Evolutionary conservation across 352 stramenopile genomes (phyloP).

Genomic region (Phytophthora chlamydospora): DNA sequence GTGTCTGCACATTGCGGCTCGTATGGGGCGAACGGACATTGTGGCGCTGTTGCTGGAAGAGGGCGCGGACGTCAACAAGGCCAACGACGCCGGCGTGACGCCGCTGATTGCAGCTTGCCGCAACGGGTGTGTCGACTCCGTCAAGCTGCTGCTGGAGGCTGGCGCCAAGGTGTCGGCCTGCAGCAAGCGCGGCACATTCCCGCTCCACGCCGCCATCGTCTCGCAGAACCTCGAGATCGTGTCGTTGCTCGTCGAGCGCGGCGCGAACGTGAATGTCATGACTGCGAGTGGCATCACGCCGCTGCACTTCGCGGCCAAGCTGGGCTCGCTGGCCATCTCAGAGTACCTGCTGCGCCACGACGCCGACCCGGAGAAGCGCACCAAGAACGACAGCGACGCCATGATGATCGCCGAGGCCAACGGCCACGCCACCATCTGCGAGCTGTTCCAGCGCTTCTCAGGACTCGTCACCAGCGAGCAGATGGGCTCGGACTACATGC

Average conservation of each 20-base stretch:
- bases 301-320: slow-evolving; percentile 77
- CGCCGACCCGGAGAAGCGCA: slow-evolving; percentile 68
- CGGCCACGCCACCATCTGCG: slow-evolving; percentile 66
- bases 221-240: slow-evolving; percentile 73
- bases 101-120: slow-evolving; percentile 74
- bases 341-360: slow-evolving; percentile 72
- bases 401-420: slow-evolving; percentile 78
- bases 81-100: slow-evolving; percentile 69
- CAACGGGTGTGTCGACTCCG: slow-evolving; percentile 63
- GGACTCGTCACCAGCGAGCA: slow-evolving; percentile 28
- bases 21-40: slow-evolving; percentile 72
- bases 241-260: slow-evolving; percentile 60
- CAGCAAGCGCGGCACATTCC: slow-evolving; percentile 63
- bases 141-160: slow-evolving; percentile 57
- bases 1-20: slow-evolving; percentile 75
- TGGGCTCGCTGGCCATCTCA: slow-evolving; percentile 62
- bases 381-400: slow-evolving; percentile 79
- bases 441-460: slow-evolving; percentile 64
- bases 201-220: slow-evolving; percentile 72
- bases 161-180: slow-evolving; percentile 49
- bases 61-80: slow-evolving; percentile 63
- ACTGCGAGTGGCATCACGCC: slow-evolving; percentile 77
- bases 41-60: slow-evolving; percentile 69
- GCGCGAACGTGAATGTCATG: slow-evolving; percentile 73
- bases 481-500: slow-evolving; percentile 32